Percentiles rank a stretch among this genome's conserved stretches.
Evolutionary conservation across 371 early-diverging fungal genomes (phyloP).

Genomic region (Funneliformis caledonium): DNA sequence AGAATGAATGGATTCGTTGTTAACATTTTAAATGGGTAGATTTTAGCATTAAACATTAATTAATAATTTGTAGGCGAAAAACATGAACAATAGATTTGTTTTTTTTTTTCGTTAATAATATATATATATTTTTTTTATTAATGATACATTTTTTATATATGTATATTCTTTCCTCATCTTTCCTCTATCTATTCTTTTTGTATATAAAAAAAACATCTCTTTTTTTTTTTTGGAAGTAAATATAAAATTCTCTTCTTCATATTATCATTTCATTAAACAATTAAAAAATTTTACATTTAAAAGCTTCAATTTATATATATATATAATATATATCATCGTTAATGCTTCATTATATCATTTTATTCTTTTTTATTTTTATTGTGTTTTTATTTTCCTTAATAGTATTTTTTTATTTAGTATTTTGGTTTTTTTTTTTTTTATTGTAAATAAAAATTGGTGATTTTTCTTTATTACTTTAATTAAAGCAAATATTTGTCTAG

Average conservation of each 20-base stretch:
- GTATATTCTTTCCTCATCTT: background rate
- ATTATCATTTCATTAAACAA: background rate
- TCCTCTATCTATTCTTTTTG: background rate
- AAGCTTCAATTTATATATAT: too few relatives aligned
- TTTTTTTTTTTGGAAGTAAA: background rate
- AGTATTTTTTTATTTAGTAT: too few relatives aligned
- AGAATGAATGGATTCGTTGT: constrained; percentile 37
- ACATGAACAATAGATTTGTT: background rate
- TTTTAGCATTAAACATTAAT: background rate
- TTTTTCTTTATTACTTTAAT: too few relatives aligned
- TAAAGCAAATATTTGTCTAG: too few relatives aligned
- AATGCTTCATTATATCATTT: too few relatives aligned
- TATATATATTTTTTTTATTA: background rate
- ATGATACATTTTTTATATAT: too few relatives aligned
- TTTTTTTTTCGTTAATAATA: too few relatives aligned
- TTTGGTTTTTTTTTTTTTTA: too few relatives aligned
- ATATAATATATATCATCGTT: too few relatives aligned
- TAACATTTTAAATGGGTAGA: background rate
- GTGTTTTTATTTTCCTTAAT: too few relatives aligned
- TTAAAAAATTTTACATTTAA: background rate
- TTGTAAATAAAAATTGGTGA: too few relatives aligned
- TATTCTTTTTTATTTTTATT: too few relatives aligned
- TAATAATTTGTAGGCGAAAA: background rate
- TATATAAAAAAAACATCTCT: background rate
- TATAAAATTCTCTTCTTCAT: background rate